Percentiles rank a stretch among this genome's conserved stretches.
phyloP scores from a whole-genome alignment of 306 rosid genomes.

The Fragaria ananassa region DNA sequence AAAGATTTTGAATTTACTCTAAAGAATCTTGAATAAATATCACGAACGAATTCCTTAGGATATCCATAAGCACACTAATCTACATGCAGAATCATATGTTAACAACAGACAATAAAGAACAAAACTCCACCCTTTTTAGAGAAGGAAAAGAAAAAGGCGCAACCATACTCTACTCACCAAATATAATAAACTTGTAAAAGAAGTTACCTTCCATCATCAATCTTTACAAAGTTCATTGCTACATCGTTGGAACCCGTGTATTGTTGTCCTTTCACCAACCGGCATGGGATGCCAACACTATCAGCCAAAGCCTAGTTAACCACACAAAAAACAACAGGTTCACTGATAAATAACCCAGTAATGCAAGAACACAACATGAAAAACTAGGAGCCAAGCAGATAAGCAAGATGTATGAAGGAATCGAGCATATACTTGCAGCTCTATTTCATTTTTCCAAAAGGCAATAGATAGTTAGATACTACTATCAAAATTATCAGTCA shows the following conservation, averaged over 20 bases:
- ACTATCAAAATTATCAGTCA: neutral
- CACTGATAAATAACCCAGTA: slow-evolving; percentile 11
- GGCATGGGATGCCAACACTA: slow-evolving; percentile 78
- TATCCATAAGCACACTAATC: slow-evolving; percentile 17
- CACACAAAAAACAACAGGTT: slow-evolving; percentile 1
- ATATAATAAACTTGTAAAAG: slow-evolving; percentile 20
- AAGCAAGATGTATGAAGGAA: neutral
- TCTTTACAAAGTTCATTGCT: slow-evolving; percentile 86
- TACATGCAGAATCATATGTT: slow-evolving; percentile 3
- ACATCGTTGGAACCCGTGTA: slow-evolving; percentile 79
- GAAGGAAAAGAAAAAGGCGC: neutral
- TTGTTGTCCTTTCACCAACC: slow-evolving; percentile 82
- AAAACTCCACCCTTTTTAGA: neutral
- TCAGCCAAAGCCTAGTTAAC: slow-evolving; percentile 80
- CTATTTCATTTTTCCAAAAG: neutral
- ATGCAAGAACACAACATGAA: neutral
- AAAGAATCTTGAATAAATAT: neutral
- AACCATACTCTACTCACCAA: slow-evolving; percentile 10
- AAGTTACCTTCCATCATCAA: slow-evolving; percentile 82
- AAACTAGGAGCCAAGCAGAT: neutral
- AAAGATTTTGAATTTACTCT: neutral
- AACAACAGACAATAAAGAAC: slow-evolving; percentile 17
- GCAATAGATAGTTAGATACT: neutral
- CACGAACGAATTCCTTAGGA: slow-evolving; percentile 3
- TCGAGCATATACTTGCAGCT: neutral